These are phyloP conservation scores for Cercis canadensis DNA, from an alignment of 306 rosid species.

Conservation along the genomic window DNA sequence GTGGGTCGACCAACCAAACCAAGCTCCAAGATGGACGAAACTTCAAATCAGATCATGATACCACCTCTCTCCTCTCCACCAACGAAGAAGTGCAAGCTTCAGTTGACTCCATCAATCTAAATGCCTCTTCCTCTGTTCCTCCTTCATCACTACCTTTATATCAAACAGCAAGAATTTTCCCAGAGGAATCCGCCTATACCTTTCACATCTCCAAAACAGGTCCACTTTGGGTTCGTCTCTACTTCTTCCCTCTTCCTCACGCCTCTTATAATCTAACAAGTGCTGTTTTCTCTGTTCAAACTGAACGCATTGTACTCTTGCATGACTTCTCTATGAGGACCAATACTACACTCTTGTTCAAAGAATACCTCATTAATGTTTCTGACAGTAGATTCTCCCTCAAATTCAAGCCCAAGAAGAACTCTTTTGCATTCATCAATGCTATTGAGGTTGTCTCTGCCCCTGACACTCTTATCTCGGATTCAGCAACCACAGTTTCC, in stretches of 20 bases:
- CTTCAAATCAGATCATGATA: slow-evolving; percentile 76
- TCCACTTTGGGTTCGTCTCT: slow-evolving; percentile 77
- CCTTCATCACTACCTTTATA: slow-evolving; percentile 56
- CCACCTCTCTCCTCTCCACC: slow-evolving; percentile 64
- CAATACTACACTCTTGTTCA: slow-evolving; percentile 47
- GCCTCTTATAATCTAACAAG: slow-evolving; percentile 53
- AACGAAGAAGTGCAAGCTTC: slow-evolving; percentile 57
- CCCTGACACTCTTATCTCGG: slow-evolving; percentile 59
- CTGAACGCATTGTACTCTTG: slow-evolving; percentile 58
- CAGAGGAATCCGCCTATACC: slow-evolving; percentile 54
- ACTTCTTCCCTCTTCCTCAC: slow-evolving; percentile 69
- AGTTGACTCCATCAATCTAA: slow-evolving; percentile 42
- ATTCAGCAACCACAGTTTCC: slow-evolving; percentile 53
- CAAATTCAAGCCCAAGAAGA: slow-evolving; percentile 62
- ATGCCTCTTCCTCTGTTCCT: slow-evolving; percentile 38
- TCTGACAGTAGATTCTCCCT: slow-evolving; percentile 57
- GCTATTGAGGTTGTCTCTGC: slow-evolving; percentile 87
- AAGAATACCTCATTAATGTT: slow-evolving; percentile 69
- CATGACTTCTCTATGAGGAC: slow-evolving; percentile 56
- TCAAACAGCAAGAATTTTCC: slow-evolving; percentile 61
- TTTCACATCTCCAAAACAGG: slow-evolving; percentile 67
- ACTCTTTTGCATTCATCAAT: slow-evolving; percentile 70
- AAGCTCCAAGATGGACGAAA: slow-evolving; percentile 60
- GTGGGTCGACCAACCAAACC: slow-evolving; percentile 61
- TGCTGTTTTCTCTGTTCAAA: slow-evolving; percentile 63